A percentile compares a stretch with the other conserved stretches of the same genome.
Evolutionary conservation across 768 basidiomycete species (phyloP).

Genomic region (Amanita muscaria): DNA sequence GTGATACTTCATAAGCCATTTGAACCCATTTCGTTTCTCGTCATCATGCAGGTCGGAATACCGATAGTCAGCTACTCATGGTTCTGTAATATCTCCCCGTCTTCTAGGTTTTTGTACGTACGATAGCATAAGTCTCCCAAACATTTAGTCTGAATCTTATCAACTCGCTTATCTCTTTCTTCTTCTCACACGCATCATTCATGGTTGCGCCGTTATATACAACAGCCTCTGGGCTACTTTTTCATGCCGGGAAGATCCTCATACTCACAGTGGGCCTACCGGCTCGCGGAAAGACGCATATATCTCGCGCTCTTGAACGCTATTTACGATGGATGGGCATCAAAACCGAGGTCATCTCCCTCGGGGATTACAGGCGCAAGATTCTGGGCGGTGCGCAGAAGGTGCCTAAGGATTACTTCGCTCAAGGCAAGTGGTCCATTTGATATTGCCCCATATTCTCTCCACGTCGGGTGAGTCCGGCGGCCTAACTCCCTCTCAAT

Average conservation of each 20-base stretch:
- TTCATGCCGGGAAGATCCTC: conserved; percentile 92
- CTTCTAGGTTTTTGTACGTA: too few relatives aligned
- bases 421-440: conserved; percentile 47
- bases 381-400: conserved; percentile 81
- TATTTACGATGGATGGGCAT: conserved; percentile 98
- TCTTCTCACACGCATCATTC: neutral
- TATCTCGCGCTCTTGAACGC: conserved; percentile 91
- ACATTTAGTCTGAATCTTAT: too few relatives aligned
- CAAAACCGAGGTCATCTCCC: conserved; percentile 88
- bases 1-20: too few relatives aligned
- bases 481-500: neutral
- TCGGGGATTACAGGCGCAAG: conserved; percentile 92
- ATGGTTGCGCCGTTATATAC: conserved; percentile 97
- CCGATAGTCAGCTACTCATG: too few relatives aligned
- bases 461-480: neutral
- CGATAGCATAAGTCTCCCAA: too few relatives aligned
- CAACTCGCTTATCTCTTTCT: neutral
- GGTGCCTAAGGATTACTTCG: conserved; percentile 90
- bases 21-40: too few relatives aligned
- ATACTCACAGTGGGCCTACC: conserved; percentile 90
- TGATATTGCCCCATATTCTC: neutral
- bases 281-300: conserved; percentile 94
- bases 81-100: too few relatives aligned
- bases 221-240: conserved; percentile 79
- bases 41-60: too few relatives aligned